Evolutionary conservation across 73 alveolate species (phyloP).

Genomic region (Paramecium caudatum): DNA sequence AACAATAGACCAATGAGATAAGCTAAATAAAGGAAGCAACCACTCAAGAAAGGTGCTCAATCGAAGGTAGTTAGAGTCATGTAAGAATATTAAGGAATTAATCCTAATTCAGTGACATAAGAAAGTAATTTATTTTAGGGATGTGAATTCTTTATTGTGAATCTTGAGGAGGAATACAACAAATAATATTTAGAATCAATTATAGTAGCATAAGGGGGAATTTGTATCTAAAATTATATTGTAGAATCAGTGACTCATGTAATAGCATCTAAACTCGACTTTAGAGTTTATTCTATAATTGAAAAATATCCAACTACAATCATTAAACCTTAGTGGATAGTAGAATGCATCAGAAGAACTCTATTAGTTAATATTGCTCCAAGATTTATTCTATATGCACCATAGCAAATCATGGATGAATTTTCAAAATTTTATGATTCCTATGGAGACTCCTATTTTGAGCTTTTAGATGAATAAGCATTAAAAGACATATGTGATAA

Average conservation of each 20-base stretch:
- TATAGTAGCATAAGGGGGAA: constrained; percentile 97
- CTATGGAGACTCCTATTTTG: constrained; percentile 65
- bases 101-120: constrained; percentile 84
- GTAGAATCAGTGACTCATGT: constrained; percentile 91
- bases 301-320: constrained; percentile 87
- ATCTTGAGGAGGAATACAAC: constrained; percentile 84
- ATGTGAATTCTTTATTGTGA: constrained; percentile 92
- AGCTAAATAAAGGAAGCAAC: constrained; percentile 77
- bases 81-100: constrained; percentile 92
- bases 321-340: constrained; percentile 88
- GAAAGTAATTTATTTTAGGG: constrained; percentile 91
- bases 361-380: constrained; percentile 90
- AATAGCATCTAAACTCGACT: constrained; percentile 84
- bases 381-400: constrained; percentile 83
- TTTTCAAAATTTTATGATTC: constrained; percentile 36
- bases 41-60: constrained; percentile 78
- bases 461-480: constrained; percentile 63
- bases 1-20: constrained; percentile 79
- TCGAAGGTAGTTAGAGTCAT: constrained; percentile 81
- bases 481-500: constrained; percentile 61
- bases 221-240: constrained; percentile 88
- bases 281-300: constrained; percentile 86
- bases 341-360: constrained; percentile 90
- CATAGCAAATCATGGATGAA: constrained; percentile 15
- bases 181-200: constrained; percentile 90